phyloP scores from a whole-genome alignment of 306 rosid genomes.

The Prunus mume region DNA sequence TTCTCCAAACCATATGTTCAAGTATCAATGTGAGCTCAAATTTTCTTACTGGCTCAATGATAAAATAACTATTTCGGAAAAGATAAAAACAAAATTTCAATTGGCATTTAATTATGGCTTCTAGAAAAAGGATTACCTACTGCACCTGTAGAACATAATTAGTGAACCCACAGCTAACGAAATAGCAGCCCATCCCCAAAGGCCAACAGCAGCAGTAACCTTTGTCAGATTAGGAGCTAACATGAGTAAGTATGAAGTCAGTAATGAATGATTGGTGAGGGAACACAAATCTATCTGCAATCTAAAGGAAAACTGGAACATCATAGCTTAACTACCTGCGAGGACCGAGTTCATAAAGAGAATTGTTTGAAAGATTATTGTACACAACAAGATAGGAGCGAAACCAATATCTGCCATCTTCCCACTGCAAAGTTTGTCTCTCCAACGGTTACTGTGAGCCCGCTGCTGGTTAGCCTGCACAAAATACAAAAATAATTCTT shows the following conservation, averaged over 20 bases:
- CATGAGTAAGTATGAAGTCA: slow-evolving; percentile 33
- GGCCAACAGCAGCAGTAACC: slow-evolving; percentile 83
- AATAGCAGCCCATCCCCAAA: slow-evolving; percentile 84
- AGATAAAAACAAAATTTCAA: background rate
- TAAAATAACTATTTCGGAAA: background rate
- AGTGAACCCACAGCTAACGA: slow-evolving; percentile 53
- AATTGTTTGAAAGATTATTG: slow-evolving; percentile 45
- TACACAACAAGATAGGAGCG: slow-evolving; percentile 70
- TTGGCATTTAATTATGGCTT: background rate
- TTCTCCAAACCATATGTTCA: background rate
- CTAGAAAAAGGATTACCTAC: slow-evolving; percentile 50
- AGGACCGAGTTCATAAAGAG: slow-evolving; percentile 77
- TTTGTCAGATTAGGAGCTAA: slow-evolving; percentile 73
- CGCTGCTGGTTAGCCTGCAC: slow-evolving; percentile 70
- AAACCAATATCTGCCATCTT: slow-evolving; percentile 58
- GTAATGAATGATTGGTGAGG: slow-evolving; percentile 13
- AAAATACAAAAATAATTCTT: slow-evolving; percentile 8
- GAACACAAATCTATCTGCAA: slow-evolving; percentile 11
- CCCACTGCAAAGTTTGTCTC: slow-evolving; percentile 47
- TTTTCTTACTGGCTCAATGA: background rate
- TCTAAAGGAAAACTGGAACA: slow-evolving; percentile 20
- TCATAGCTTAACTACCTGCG: slow-evolving; percentile 50
- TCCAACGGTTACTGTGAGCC: slow-evolving; percentile 46
- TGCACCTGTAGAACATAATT: slow-evolving; percentile 79
- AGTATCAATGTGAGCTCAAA: background rate